Conservation (phyloP, 179 eudicot genomes). For the Corrigiola litoralis region DNA sequence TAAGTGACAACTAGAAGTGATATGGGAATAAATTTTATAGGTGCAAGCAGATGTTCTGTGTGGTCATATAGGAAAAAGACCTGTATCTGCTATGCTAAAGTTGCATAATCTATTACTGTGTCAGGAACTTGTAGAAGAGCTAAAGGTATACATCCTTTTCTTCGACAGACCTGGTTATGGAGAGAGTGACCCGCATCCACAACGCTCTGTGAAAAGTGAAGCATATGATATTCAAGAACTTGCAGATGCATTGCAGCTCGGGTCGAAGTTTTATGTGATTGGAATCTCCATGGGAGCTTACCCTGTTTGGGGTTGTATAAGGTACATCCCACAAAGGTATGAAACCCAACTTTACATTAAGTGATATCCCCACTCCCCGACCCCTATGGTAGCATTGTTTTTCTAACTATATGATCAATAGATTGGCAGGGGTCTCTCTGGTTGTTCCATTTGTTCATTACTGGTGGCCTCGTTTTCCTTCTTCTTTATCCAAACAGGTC, state of each 20-base stretch:
- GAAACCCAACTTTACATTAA: background rate
- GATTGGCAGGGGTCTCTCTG: constrained; percentile 39
- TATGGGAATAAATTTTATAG: too few species aligned
- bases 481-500: constrained; percentile 11
- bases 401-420: constrained; percentile 19
- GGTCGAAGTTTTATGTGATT: constrained; percentile 64
- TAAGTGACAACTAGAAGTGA: too few species aligned
- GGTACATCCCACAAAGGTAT: constrained; percentile 66
- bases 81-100: background rate
- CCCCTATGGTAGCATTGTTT: background rate
- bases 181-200: constrained; percentile 80
- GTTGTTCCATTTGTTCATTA: constrained; percentile 38
- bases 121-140: constrained; percentile 59
- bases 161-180: constrained; percentile 87
- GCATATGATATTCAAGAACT: constrained; percentile 75
- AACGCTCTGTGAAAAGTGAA: constrained; percentile 57
- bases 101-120: constrained; percentile 12
- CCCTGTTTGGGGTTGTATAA: constrained; percentile 67
- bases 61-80: too few species aligned
- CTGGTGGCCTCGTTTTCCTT: constrained; percentile 40
- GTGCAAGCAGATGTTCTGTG: too few species aligned
- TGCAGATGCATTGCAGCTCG: constrained; percentile 69
- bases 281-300: constrained; percentile 74
- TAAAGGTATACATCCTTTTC: constrained; percentile 52
- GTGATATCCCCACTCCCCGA: too few species aligned